phyloP scores from a whole-genome alignment of 805 yeast genomes.

The Monosporozyma unispora region DNA sequence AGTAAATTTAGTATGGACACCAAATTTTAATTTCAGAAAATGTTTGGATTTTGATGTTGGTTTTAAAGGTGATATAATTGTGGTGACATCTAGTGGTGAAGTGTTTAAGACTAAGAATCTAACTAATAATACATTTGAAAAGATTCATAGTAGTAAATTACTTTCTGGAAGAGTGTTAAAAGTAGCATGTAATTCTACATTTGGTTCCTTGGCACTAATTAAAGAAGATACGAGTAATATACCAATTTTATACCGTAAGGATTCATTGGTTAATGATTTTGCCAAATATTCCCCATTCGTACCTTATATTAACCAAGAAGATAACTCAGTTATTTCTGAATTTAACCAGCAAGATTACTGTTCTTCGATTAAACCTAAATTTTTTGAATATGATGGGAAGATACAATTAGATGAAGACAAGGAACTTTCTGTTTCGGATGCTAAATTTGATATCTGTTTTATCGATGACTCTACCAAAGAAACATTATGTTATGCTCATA shows the following conservation, averaged over 20 bases:
- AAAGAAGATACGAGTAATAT: slow-evolving; percentile 53
- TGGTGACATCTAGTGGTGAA: slow-evolving; percentile 63
- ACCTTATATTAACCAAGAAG: neutral
- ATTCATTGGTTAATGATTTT: slow-evolving; percentile 45
- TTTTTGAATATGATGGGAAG: neutral
- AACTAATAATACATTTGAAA: slow-evolving; percentile 11
- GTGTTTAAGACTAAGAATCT: slow-evolving; percentile 35
- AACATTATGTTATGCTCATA: slow-evolving; percentile 18
- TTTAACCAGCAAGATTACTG: neutral
- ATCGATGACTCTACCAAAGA: slow-evolving; percentile 6
- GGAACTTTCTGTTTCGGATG: neutral
- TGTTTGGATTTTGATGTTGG: slow-evolving; percentile 55
- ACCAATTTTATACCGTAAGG: slow-evolving; percentile 43
- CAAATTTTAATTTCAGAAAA: slow-evolving; percentile 41
- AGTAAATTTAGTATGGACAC: slow-evolving; percentile 50
- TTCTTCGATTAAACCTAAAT: neutral
- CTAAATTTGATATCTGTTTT: slow-evolving; percentile 15
- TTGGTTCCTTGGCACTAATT: slow-evolving; percentile 57
- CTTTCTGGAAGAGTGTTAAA: slow-evolving; percentile 30
- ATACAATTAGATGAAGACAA: neutral
- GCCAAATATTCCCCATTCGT: slow-evolving; percentile 43
- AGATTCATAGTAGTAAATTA: slow-evolving; percentile 29
- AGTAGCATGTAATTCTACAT: slow-evolving; percentile 59
- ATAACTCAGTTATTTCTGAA: neutral
- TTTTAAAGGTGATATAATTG: slow-evolving; percentile 56